phyloP scores from a whole-genome alignment of 352 stramenopile genomes.

The Pythium monospermum region DNA sequence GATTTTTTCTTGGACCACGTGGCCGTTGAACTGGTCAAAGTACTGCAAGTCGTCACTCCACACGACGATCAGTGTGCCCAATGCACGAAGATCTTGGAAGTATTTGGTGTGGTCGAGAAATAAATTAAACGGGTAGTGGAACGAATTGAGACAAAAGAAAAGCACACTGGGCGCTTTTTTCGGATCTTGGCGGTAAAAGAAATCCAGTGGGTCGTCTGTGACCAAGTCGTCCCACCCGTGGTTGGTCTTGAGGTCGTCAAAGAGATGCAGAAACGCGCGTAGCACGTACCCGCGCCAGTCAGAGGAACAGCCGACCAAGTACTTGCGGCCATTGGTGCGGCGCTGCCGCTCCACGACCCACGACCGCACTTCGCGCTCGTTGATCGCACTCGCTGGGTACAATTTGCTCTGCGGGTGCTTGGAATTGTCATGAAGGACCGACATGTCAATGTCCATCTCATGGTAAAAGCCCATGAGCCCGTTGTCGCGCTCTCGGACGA shows the following conservation, averaged over 20 bases:
- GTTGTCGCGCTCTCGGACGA: slow-evolving; percentile 27
- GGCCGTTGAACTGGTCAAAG: slow-evolving; percentile 71
- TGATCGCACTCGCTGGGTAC: slow-evolving; percentile 34
- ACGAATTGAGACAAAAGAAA: slow-evolving; percentile 78
- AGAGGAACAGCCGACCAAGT: slow-evolving; percentile 55
- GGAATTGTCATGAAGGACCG: slow-evolving; percentile 31
- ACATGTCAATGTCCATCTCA: slow-evolving; percentile 77
- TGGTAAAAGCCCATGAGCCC: slow-evolving; percentile 70
- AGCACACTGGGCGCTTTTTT: slow-evolving; percentile 60
- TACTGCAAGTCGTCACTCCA: slow-evolving; percentile 82
- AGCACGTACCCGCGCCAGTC: slow-evolving; percentile 63
- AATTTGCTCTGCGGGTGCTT: slow-evolving; percentile 33
- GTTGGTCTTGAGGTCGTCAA: slow-evolving; percentile 57
- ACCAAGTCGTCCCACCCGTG: slow-evolving; percentile 62
- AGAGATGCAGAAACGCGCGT: slow-evolving; percentile 60
- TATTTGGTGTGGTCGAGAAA: slow-evolving; percentile 57
- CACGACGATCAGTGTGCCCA: slow-evolving; percentile 64
- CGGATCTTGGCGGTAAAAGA: slow-evolving; percentile 58
- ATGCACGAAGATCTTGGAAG: slow-evolving; percentile 58
- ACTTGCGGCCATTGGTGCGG: slow-evolving; percentile 69
- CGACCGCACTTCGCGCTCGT: slow-evolving; percentile 44
- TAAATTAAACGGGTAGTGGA: slow-evolving; percentile 56
- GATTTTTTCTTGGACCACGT: slow-evolving; percentile 53
- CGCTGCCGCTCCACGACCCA: slow-evolving; percentile 59
- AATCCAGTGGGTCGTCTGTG: slow-evolving; percentile 46